These are phyloP conservation scores for Poa pratensis DNA, from an alignment of 176 grass and related monocot species.

Conservation along the genomic window DNA sequence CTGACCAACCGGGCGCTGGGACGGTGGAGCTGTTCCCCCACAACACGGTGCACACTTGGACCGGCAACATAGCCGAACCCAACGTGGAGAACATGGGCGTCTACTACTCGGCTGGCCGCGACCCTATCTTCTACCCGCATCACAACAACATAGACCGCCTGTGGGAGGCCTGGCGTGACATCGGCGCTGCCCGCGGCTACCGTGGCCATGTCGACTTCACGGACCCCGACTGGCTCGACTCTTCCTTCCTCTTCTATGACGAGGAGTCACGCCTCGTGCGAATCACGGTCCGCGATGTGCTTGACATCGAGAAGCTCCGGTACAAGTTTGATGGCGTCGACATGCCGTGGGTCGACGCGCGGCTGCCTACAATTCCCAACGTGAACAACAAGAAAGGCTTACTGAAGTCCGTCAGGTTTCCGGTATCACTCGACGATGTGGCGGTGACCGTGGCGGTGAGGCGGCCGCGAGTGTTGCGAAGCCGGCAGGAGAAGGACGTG, in stretches of 20 bases:
- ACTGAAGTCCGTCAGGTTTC: conserved; percentile 9
- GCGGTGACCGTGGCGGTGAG: conserved; percentile 13
- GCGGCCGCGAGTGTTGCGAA: background rate
- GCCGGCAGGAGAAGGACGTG: background rate
- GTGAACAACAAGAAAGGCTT: background rate
- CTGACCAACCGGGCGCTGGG: conserved; percentile 26
- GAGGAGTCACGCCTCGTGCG: conserved; percentile 57
- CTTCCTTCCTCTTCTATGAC: conserved; percentile 62
- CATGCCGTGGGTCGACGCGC: conserved; percentile 28
- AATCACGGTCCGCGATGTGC: conserved; percentile 39
- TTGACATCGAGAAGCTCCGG: conserved; percentile 27
- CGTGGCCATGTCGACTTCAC: conserved; percentile 37
- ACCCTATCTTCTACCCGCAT: conserved; percentile 60
- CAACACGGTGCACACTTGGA: conserved; percentile 43
- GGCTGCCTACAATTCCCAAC: background rate
- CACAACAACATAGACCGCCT: conserved; percentile 63
- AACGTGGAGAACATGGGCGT: conserved; percentile 57
- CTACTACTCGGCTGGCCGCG: conserved; percentile 60
- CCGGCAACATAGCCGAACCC: conserved; percentile 32
- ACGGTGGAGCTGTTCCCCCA: conserved; percentile 44
- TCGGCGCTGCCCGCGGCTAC: background rate
- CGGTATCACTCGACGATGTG: background rate
- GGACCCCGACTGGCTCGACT: conserved; percentile 56
- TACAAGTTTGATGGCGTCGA: background rate
- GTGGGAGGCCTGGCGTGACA: conserved; percentile 52